Evolutionary conservation across 257 asterid genomes (phyloP).

Genomic region (Prunella vulgaris): DNA sequence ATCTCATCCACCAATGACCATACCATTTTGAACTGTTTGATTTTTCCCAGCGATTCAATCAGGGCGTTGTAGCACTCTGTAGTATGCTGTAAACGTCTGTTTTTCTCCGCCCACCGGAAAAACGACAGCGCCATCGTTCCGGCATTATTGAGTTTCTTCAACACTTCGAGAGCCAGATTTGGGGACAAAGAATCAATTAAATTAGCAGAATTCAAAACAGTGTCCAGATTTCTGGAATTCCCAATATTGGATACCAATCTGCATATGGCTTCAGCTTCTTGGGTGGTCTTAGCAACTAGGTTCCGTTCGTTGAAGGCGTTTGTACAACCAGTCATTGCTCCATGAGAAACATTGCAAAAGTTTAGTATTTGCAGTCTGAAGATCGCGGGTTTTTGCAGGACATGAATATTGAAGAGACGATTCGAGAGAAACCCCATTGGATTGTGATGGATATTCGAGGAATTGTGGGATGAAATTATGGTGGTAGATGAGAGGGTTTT

Average conservation of each 20-base stretch:
- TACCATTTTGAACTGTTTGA: conserved; percentile 71
- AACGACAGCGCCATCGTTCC: conserved; percentile 63
- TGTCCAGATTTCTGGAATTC: conserved; percentile 31
- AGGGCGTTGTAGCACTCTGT: conserved; percentile 61
- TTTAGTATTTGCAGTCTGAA: background rate
- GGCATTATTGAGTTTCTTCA: conserved; percentile 61
- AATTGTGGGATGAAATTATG: background rate
- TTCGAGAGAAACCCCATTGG: conserved; percentile 6
- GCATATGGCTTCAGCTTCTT: conserved; percentile 52
- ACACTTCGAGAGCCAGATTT: conserved; percentile 47
- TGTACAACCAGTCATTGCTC: conserved; percentile 14
- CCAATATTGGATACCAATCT: conserved; percentile 30
- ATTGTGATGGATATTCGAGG: background rate
- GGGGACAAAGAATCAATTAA: conserved; percentile 34
- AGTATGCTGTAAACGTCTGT: conserved; percentile 27
- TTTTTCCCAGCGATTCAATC: conserved; percentile 72
- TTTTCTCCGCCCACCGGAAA: conserved; percentile 81
- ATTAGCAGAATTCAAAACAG: conserved; percentile 32
- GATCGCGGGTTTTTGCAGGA: conserved; percentile 9
- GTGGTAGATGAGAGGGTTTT: conserved; percentile 6
- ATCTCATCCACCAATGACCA: conserved; percentile 74
- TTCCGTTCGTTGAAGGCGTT: conserved; percentile 20
- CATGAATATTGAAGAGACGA: background rate
- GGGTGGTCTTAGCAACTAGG: conserved; percentile 24
- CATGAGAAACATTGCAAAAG: conserved; percentile 10